Base-by-base conservation (phyloP, 306 rosid genomes). In the Mimosa bimucronata region DNA sequence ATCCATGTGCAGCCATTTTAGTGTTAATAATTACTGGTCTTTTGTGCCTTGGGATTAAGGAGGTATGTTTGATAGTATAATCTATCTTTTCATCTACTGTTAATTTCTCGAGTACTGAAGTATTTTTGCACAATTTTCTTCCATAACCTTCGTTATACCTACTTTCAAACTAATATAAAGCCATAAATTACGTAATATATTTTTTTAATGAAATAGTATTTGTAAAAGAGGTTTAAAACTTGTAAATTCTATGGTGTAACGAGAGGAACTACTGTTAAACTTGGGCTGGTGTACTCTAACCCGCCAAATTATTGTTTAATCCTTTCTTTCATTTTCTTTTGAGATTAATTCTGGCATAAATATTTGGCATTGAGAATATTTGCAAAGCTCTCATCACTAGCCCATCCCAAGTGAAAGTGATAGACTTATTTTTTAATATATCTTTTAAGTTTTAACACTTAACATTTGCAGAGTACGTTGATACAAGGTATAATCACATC, bases 1-100 rank as follows among this genome's bases (percentile, higher is more conserved):
- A 95, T 67, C 99, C 99, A 44, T 95, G 96, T 80, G 99, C 97
- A 34, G 98, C 96, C 34, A 67, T 93, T 81, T 77, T 95, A 78
- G 97, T 91, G 74, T 80, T 90, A 28, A 48, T 93, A 76, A 87
- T 89, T 82, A 89, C 99, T 15, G 99, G 86, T 70, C 94, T 93
- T 68, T 44, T 95, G 29, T 95, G 96, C 81, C 44, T 83, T 48
- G 99, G 99, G 82, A 91, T 95, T 90, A 95, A 95, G 87, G 96
- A 95, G 98, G 99, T 95, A 84, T 7, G 7, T 83, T 83, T 67
- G 29, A 52, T 79, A 40, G 26, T 31, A 48, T 61, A 19, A 74
- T 74, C 15, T 58, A 46, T 62, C 76, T 76, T 76, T 25, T 69
- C 48, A 13, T 69, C 34, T 69, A 45, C 13, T 40, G 4, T 41